These are phyloP conservation scores for Stephania cephalantha DNA, from an alignment of 164 flowering plant genomes.

Conservation along the genomic window DNA sequence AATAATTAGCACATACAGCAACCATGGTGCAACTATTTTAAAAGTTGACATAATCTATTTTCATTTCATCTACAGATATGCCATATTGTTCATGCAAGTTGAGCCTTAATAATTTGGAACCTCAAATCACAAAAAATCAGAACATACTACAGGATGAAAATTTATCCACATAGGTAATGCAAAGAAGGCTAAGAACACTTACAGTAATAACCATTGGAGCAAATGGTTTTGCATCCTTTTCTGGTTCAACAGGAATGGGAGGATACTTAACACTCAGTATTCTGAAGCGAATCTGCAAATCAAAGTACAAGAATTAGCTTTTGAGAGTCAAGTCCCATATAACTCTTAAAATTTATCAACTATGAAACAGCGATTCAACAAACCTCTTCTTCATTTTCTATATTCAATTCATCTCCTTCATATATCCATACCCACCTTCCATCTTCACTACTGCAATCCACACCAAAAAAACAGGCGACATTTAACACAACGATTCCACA, in stretches of 20 bases:
- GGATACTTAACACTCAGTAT: constrained; percentile 58
- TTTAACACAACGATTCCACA: background rate
- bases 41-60: no score
- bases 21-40: background rate
- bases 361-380: background rate
- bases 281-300: constrained; percentile 64
- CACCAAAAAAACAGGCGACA: background rate
- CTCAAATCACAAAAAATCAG: background rate
- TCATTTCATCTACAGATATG: background rate
- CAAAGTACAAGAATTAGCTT: constrained; percentile 7
- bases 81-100: background rate
- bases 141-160: background rate
- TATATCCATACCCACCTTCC: constrained; percentile 57
- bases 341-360: background rate
- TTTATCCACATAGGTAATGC: background rate
- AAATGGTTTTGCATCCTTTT: constrained; percentile 63
- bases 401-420: constrained; percentile 23
- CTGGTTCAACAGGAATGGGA: constrained; percentile 60
- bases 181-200: constrained; percentile 25
- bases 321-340: background rate
- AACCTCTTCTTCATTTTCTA: constrained; percentile 60
- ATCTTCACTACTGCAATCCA: constrained; percentile 31
- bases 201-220: constrained; percentile 88
- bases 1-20: background rate
- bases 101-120: background rate